Percentiles rank a stretch among this genome's conserved stretches.
These are phyloP conservation scores for Metschnikowia vanudenii DNA, from an alignment of 805 yeast species.

Conservation along the genomic window DNA sequence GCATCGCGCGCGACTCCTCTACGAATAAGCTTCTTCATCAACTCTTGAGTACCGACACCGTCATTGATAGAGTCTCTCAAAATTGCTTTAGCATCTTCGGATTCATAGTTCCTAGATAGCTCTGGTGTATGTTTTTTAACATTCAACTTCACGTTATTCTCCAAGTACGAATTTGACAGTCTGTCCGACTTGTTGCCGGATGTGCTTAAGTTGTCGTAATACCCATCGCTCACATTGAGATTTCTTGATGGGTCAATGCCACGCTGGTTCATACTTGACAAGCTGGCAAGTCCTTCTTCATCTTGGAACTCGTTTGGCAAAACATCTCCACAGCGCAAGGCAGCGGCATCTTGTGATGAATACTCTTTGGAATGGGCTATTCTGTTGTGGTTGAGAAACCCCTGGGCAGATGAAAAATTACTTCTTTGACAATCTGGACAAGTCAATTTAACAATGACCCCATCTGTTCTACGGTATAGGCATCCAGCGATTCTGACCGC, in stretches of 20 bases:
- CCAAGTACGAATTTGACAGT: background rate
- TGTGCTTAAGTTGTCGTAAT: constrained; percentile 30
- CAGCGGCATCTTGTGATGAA: constrained; percentile 72
- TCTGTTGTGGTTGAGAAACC: constrained; percentile 74
- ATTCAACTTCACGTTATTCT: background rate
- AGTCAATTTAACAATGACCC: constrained; percentile 62
- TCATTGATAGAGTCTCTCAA: constrained; percentile 4
- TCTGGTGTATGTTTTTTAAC: constrained; percentile 1
- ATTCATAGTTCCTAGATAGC: background rate
- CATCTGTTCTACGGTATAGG: constrained; percentile 66
- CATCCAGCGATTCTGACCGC: constrained; percentile 40
- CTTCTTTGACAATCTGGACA: constrained; percentile 67
- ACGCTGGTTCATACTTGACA: constrained; percentile 34
- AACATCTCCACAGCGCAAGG: constrained; percentile 60
- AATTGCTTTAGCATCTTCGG: background rate
- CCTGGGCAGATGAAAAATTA: constrained; percentile 77
- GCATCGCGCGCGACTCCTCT: constrained; percentile 34
- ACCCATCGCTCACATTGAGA: constrained; percentile 37
- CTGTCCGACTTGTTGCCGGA: background rate
- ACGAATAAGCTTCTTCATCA: constrained; percentile 38
- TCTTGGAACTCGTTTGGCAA: constrained; percentile 57
- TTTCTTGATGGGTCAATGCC: constrained; percentile 43
- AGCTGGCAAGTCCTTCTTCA: constrained; percentile 44
- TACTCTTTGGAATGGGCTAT: constrained; percentile 71
- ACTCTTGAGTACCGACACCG: constrained; percentile 18